Conservation (phyloP, 192 early-diverging fungal genomes). For the Coemansia sp. region DNA sequence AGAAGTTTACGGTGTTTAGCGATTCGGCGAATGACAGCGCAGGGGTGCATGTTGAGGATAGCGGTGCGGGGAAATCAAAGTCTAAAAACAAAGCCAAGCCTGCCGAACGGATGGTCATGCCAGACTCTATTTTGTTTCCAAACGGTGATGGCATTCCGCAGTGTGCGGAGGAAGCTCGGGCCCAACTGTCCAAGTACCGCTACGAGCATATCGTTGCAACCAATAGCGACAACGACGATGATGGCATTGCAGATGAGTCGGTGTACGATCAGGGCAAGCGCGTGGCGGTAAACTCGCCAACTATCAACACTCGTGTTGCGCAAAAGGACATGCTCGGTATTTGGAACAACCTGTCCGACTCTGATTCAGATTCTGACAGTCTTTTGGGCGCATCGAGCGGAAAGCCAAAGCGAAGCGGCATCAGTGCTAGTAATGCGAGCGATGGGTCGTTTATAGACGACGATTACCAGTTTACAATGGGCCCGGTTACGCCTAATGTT, state of each 20-base stretch:
- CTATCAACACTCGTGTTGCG: slow-evolving; percentile 43
- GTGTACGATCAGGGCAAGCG: slow-evolving; percentile 13
- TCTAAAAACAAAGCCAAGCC: slow-evolving; percentile 7
- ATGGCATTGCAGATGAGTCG: slow-evolving; percentile 20
- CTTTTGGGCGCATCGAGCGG: background rate
- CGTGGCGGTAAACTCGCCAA: slow-evolving; percentile 29
- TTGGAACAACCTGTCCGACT: slow-evolving; percentile 35
- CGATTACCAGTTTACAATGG: slow-evolving; percentile 56
- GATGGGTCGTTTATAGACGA: slow-evolving; percentile 16
- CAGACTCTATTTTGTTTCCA: slow-evolving; percentile 27
- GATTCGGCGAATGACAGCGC: too few relatives aligned
- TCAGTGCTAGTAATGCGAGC: too few relatives aligned
- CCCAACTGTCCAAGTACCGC: slow-evolving; percentile 24
- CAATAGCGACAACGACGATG: slow-evolving; percentile 19
- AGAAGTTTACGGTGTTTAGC: slow-evolving; percentile 44
- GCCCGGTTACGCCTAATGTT: slow-evolving; percentile 43
- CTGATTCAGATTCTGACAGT: slow-evolving; percentile 30
- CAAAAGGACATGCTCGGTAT: slow-evolving; percentile 50
- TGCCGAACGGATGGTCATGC: slow-evolving; percentile 43
- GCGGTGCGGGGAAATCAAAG: background rate
- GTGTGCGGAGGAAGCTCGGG: slow-evolving; percentile 40
- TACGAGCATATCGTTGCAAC: slow-evolving; percentile 10
- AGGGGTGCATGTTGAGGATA: background rate
- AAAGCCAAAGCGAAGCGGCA: too few relatives aligned
- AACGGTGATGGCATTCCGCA: slow-evolving; percentile 25